Evolutionary conservation across 1,139 yeast species (phyloP), one percentile per base, ranked within the genome.

Genomic region (Yamadazyma triangularis): DNA sequence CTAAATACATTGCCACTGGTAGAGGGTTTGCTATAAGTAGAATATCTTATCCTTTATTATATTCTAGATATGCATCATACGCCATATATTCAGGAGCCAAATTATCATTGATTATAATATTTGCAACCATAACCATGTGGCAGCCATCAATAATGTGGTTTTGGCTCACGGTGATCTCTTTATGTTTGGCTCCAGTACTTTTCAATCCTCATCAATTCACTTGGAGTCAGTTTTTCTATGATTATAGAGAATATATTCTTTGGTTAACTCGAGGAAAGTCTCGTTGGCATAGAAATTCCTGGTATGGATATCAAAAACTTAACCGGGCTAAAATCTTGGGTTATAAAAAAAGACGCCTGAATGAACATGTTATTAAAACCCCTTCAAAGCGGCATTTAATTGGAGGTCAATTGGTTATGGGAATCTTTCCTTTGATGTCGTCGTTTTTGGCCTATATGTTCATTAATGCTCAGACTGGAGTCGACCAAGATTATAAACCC

Each of bases 181-280:
- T 87, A 50, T 75, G 88, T 37, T 57, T 84, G 27, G 82, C 94
- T 0, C 96, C 96, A 2, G 78, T 82, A 38, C 52, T 87, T 4
- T 87, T 83, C 60, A 87, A 87, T 46, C 95, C 96, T 0, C 94
- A 87, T 50, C 95, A 87, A 48, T 87, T 85, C 52, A 68, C 79
- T 1, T 69, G 77, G 54, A 56, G 58, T 4, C 87, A 81, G 35
- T 87, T 81, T 47, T 78, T 85, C 41, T 50, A 81, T 13, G 96
- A 87, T 49, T 87, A 87, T 48, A 56, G 79, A 25, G 72, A 70
- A 21, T 78, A 70, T 35, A 54, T 85, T 5, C 60, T 70, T 20
- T 87, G 95, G 95, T 53, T 87, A 15, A 67, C 71, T 2, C 57
- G 81, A 39, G 91, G 91, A 0, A 81, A 81, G 44, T 56, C 72